Conservation (phyloP, 2,329 filamentous ascomycete species). For the Diaporthe destruens region DNA sequence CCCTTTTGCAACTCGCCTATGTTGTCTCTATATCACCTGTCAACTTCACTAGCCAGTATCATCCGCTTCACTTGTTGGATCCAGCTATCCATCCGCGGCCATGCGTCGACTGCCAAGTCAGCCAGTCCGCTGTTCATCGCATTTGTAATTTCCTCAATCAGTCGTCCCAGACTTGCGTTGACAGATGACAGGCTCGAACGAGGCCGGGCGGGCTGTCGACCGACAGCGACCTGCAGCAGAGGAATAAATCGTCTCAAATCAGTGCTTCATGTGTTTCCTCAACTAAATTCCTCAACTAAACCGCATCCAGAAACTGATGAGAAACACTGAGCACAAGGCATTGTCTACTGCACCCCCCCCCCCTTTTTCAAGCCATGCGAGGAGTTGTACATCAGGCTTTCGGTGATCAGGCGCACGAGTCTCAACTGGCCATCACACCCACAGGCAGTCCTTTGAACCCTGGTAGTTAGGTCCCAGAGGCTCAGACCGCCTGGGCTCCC, state of each 20-base stretch:
- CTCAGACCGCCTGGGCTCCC: slow-evolving; percentile 18
- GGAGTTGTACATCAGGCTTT: background rate
- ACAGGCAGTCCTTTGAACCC: no score
- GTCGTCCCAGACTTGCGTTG: slow-evolving; percentile 31
- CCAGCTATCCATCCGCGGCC: slow-evolving; percentile 4
- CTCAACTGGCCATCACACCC: slow-evolving; percentile 4
- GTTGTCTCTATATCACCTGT: background rate
- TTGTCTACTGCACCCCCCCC: background rate
- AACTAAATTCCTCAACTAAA: slow-evolving; percentile 9
- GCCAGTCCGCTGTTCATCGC: slow-evolving; percentile 26
- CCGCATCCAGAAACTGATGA: slow-evolving; percentile 22
- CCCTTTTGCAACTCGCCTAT: slow-evolving; percentile 1
- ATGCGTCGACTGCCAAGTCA: slow-evolving; percentile 27
- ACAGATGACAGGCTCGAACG: slow-evolving; percentile 27
- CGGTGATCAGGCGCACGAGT: background rate
- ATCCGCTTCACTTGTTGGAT: background rate
- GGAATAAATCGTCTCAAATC: slow-evolving; percentile 18
- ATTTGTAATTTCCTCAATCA: slow-evolving; percentile 18
- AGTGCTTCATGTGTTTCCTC: slow-evolving; percentile 33
- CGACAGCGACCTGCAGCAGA: slow-evolving; percentile 19
- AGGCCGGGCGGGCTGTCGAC: slow-evolving; percentile 2
- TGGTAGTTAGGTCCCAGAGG: background rate
- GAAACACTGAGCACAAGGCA: slow-evolving; percentile 21
- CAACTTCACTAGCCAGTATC: background rate
- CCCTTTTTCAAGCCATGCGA: slow-evolving; percentile 21